Evolutionary conservation across 495 filamentous ascomycete genomes (phyloP).

Genomic region (Chaetomium fimeti): DNA sequence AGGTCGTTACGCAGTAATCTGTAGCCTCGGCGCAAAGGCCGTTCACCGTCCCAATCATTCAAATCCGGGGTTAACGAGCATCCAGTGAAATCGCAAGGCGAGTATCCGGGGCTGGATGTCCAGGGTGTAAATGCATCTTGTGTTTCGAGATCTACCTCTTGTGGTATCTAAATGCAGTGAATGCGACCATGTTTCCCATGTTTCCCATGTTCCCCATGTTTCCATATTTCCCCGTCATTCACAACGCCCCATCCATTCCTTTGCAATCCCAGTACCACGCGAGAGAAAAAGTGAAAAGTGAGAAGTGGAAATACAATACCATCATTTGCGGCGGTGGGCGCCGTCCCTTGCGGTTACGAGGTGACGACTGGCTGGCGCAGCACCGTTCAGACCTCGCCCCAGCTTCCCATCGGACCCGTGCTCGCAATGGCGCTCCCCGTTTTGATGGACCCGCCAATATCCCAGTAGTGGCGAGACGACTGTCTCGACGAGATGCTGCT

Average conservation of each 20-base stretch:
- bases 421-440: conserved; percentile 67
- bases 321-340: neutral
- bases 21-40: neutral
- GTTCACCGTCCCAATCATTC: neutral
- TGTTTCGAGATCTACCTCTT: conserved; percentile 14
- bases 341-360: neutral
- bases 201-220: no score
- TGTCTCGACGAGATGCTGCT: conserved; percentile 61
- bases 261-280: conserved; percentile 18
- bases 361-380: conserved; percentile 7
- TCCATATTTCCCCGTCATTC: neutral
- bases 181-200: neutral
- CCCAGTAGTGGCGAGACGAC: conserved; percentile 72
- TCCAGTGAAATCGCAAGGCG: conserved; percentile 14
- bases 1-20: no score
- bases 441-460: conserved; percentile 73
- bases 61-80: no score
- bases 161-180: conserved; percentile 7
- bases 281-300: conserved; percentile 19
- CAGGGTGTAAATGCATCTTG: conserved; percentile 12
- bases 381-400: conserved; percentile 64
- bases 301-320: conserved; percentile 9
- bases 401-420: conserved; percentile 65
- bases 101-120: neutral
- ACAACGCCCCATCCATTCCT: conserved; percentile 1